Conservation (phyloP, 2,329 filamentous ascomycete species). For the Colletotrichum tanaceti region DNA sequence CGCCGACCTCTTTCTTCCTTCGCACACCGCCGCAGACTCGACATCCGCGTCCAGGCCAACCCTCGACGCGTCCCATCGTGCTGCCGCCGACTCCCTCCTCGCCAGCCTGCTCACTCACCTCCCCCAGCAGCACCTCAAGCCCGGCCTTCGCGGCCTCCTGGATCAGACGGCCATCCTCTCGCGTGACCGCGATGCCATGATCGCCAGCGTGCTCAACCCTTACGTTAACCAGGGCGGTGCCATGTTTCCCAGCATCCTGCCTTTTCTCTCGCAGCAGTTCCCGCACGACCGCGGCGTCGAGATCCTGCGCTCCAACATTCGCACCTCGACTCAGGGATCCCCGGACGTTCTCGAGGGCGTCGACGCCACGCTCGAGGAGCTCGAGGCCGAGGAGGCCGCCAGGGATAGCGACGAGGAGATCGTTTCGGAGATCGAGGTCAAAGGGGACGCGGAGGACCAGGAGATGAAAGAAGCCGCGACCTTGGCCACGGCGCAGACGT, state of each 20-base stretch:
- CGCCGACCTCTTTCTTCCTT: conserved; percentile 76
- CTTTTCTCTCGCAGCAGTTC: conserved; percentile 78
- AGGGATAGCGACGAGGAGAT: conserved; percentile 61
- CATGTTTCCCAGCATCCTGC: conserved; percentile 79
- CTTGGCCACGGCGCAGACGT: neutral
- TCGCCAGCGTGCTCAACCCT: conserved; percentile 85
- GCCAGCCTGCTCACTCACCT: conserved; percentile 70
- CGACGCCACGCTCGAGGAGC: conserved; percentile 46
- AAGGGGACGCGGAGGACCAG: conserved; percentile 51
- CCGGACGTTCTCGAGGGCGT: conserved; percentile 26
- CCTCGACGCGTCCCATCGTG: conserved; percentile 60
- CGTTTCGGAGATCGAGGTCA: conserved; percentile 49
- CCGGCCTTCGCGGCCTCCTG: conserved; percentile 77
- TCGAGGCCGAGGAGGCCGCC: conserved; percentile 49
- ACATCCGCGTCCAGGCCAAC: conserved; percentile 51
- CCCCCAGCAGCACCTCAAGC: conserved; percentile 74
- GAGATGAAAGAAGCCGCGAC: conserved; percentile 44
- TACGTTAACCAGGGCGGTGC: conserved; percentile 72
- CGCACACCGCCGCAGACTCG: conserved; percentile 50
- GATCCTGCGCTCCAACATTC: conserved; percentile 72
- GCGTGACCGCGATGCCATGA: conserved; percentile 76
- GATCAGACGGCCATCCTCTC: conserved; percentile 84
- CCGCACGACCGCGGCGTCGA: conserved; percentile 75
- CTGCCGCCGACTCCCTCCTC: conserved; percentile 72
- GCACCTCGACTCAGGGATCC: conserved; percentile 47